Conservation (phyloP, 2,329 filamentous ascomycete genomes). For the Cordyceps javanica region DNA sequence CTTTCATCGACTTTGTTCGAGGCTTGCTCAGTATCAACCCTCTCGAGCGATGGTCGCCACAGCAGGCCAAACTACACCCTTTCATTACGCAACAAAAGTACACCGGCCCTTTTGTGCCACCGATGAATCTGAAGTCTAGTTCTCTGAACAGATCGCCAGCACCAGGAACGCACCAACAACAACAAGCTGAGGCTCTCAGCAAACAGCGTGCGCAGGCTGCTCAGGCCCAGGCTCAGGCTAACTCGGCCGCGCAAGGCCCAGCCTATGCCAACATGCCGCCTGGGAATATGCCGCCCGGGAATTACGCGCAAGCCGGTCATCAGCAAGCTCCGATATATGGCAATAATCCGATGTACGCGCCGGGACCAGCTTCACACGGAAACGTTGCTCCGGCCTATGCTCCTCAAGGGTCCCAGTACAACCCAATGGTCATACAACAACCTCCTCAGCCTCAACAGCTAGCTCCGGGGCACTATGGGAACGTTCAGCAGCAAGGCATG, state of each 20-base stretch:
- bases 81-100: constrained; percentile 99
- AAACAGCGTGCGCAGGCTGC: constrained; percentile 79
- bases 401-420: constrained; percentile 63
- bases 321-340: constrained; percentile 65
- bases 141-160: constrained; percentile 81
- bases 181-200: constrained; percentile 88
- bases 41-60: constrained; percentile 92
- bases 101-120: constrained; percentile 90
- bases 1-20: constrained; percentile 97
- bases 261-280: constrained; percentile 52
- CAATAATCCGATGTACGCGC: constrained; percentile 75
- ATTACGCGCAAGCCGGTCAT: constrained; percentile 41
- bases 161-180: constrained; percentile 90
- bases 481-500: constrained; percentile 45
- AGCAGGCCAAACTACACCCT: constrained; percentile 93
- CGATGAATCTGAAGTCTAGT: constrained; percentile 90
- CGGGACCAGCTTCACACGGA: constrained; percentile 36
- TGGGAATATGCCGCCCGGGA: constrained; percentile 39
- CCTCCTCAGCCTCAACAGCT: constrained; percentile 53
- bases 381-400: constrained; percentile 69
- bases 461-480: constrained; percentile 56
- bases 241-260: constrained; percentile 54
- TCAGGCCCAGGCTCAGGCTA: constrained; percentile 59
- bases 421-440: constrained; percentile 66
- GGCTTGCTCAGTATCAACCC: constrained; percentile 92